Conservation (phyloP, 371 early-diverging fungal species). For the Ordospora pajunii region DNA sequence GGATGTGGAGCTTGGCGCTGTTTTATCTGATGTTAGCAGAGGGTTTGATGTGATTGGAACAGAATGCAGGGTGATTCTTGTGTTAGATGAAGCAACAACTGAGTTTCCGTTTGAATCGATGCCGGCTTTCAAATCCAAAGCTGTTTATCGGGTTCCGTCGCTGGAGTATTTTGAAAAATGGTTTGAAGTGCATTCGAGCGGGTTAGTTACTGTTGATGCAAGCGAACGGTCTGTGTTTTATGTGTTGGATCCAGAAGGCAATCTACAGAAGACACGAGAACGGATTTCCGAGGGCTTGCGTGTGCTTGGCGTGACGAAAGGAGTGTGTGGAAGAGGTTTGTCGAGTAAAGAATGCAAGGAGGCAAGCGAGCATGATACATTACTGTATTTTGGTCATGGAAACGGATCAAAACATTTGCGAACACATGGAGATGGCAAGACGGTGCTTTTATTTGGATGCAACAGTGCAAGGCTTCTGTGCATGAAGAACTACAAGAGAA, state of each 20-base stretch:
- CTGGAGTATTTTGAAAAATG: slow-evolving; percentile 20
- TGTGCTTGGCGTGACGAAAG: slow-evolving; percentile 1
- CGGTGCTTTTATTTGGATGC: slow-evolving; percentile 59
- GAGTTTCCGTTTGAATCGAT: slow-evolving; percentile 45
- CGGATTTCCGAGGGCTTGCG: slow-evolving; percentile 20
- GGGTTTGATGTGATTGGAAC: background rate
- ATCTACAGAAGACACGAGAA: slow-evolving; percentile 40
- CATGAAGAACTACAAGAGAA: slow-evolving; percentile 38
- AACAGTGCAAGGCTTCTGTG: slow-evolving; percentile 46
- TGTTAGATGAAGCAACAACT: slow-evolving; percentile 33
- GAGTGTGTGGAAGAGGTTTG: slow-evolving; percentile 4
- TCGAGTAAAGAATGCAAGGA: background rate
- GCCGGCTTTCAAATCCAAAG: background rate
- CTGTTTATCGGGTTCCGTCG: slow-evolving; percentile 29
- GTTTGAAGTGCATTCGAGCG: background rate
- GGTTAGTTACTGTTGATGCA: too few species aligned
- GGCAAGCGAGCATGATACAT: slow-evolving; percentile 9
- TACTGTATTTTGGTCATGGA: slow-evolving; percentile 85
- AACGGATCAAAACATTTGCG: slow-evolving; percentile 74
- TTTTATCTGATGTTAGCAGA: background rate
- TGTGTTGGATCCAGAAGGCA: slow-evolving; percentile 54
- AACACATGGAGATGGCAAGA: slow-evolving; percentile 12
- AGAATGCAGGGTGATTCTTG: background rate
- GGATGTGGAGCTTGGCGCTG: slow-evolving; percentile 19
- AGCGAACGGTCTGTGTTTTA: slow-evolving; percentile 33